These are phyloP conservation scores for Coffea humblotiana DNA, from an alignment of 305 asterid species.

Conservation along the genomic window DNA sequence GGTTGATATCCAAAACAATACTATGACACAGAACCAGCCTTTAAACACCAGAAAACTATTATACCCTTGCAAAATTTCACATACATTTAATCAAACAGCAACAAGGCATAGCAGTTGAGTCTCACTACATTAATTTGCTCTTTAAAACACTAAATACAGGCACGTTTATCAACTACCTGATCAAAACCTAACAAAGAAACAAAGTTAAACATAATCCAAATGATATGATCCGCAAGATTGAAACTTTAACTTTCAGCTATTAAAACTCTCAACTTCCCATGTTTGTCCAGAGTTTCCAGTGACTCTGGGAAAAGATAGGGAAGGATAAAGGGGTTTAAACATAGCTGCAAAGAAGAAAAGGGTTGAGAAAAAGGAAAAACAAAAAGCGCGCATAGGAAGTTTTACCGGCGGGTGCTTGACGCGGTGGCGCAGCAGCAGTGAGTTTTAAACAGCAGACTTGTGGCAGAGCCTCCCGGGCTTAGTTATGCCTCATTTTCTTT, in stretches of 20 bases:
- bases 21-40: too few relatives aligned
- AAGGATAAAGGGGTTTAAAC: not conserved
- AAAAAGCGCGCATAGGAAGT: not conserved
- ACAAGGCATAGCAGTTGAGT: too few relatives aligned
- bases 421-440: not conserved
- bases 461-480: not conserved
- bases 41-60: too few relatives aligned
- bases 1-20: too few relatives aligned
- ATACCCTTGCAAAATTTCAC: too few relatives aligned
- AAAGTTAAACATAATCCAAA: not conserved
- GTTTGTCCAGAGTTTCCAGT: not conserved
- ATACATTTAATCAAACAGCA: too few relatives aligned
- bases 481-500: too few relatives aligned
- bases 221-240: not conserved
- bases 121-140: too few relatives aligned
- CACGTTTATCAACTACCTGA: too few relatives aligned
- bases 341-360: not conserved
- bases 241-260: not conserved
- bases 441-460: not conserved
- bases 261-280: not conserved
- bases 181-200: too few relatives aligned
- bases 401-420: not conserved
- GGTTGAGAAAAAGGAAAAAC: not conserved
- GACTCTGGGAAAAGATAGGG: not conserved
- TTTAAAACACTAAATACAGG: too few relatives aligned